Conservation (phyloP, 2,329 filamentous ascomycete species). For the Tolypocladium endophyticum region DNA sequence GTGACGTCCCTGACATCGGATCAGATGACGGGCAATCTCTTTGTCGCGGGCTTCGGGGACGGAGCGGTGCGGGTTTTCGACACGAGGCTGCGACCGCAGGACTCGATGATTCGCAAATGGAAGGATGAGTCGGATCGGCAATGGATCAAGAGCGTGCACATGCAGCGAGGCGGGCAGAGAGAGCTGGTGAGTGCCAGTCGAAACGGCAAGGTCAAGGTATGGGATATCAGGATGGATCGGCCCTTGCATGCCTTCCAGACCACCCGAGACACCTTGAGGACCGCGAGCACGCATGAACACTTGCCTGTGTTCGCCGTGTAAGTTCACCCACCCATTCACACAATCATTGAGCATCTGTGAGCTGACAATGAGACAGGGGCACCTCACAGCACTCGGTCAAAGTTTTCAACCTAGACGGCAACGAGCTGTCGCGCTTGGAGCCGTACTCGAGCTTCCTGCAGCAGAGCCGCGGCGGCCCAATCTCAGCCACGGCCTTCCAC, state of each 20-base stretch:
- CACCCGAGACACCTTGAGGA: slow-evolving; percentile 69
- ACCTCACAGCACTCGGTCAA: slow-evolving; percentile 82
- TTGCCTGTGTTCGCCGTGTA: slow-evolving; percentile 91
- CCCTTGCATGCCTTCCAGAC: slow-evolving; percentile 64
- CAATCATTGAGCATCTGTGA: slow-evolving; percentile 7
- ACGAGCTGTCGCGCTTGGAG: slow-evolving; percentile 71
- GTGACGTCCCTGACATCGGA: slow-evolving; percentile 94
- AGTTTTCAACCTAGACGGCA: slow-evolving; percentile 80
- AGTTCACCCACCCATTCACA: slow-evolving; percentile 27
- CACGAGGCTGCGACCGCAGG: slow-evolving; percentile 69
- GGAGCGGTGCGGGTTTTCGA: slow-evolving; percentile 92
- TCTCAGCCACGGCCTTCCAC: slow-evolving; percentile 87
- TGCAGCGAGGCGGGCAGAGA: slow-evolving; percentile 88
- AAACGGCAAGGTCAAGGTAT: slow-evolving; percentile 88
- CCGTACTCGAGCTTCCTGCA: slow-evolving; percentile 84
- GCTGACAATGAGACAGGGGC: slow-evolving; percentile 45
- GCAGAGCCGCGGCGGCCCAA: slow-evolving; percentile 69
- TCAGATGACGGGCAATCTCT: slow-evolving; percentile 93
- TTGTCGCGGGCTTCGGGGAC: slow-evolving; percentile 93
- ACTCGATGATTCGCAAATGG: slow-evolving; percentile 94
- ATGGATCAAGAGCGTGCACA: slow-evolving; percentile 93
- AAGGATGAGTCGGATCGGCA: slow-evolving; percentile 76
- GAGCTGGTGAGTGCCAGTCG: slow-evolving; percentile 85
- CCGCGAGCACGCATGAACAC: slow-evolving; percentile 89
- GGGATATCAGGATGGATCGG: slow-evolving; percentile 86